Base-by-base conservation (phyloP, 2,329 filamentous ascomycete species). In the Talaromyces atroroseus region DNA sequence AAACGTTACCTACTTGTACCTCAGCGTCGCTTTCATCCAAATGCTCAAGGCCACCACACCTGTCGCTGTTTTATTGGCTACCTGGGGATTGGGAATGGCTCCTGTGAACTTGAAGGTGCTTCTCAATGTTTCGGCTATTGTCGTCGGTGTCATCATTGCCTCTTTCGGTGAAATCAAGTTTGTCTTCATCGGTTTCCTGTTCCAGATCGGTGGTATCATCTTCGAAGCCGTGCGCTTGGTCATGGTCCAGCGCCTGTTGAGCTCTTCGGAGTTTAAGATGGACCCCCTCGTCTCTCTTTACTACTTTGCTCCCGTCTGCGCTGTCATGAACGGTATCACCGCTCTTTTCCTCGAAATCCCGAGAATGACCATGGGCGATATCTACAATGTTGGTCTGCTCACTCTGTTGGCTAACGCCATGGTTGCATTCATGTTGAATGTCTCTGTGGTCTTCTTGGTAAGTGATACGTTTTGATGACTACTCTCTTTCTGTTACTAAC, bases 31-130 rank as follows among this genome's bases (percentile, higher is more conserved):
- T 59, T 97, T 97, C 75, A 97, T 97, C 68, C 92, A 97, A 81
- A 97, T 97, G 92, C 86, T 97, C 74, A 97, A 97, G 88, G 94
- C 94, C 63, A 96, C 91, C 45, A 97, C 90, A 32, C 94, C 94
- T 16, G 92, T 97, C 58, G 92, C 91, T 54, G 92, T 97, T 52
- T 84, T 99, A 40, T 76, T 97, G 63, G 88, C 90, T 42, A 90
- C 90, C 63, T 97, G 94, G 92, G 79, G 81, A 53, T 85, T 97
- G 67, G 90, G 91, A 58, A 85, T 96, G 60, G 85, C 89, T 14
- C 85, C 89, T 60, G 89, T 90, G 54, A 95, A 91, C 77, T 72
- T 94, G 64, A 92, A 86, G 78, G 88, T 90, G 49, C 87, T 99
- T 66, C 82, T 89, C 70, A 99, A 99, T 71, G 92, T 99, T 60